Evolutionary conservation across 768 basidiomycete species (phyloP).

Genomic region (Auricularia sp.): DNA sequence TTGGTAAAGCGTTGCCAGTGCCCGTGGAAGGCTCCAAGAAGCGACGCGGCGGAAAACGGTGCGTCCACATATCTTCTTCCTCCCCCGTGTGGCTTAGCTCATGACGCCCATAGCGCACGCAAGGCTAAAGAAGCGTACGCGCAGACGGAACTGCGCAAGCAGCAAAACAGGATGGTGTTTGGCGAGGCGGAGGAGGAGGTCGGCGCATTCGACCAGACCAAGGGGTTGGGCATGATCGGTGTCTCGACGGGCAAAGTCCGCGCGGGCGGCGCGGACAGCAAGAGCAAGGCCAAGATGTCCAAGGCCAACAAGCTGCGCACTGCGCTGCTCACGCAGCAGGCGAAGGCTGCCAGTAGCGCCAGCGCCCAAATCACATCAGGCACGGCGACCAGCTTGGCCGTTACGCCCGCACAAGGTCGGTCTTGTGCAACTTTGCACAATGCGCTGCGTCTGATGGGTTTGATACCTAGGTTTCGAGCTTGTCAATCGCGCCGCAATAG

Average conservation of each 20-base stretch:
- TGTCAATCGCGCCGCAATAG: constrained; percentile 78
- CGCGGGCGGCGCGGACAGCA: constrained; percentile 76
- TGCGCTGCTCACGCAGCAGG: constrained; percentile 69
- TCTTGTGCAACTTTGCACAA: constrained; percentile 3
- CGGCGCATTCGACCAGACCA: constrained; percentile 94
- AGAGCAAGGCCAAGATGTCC: constrained; percentile 90
- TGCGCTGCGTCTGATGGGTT: constrained; percentile 1
- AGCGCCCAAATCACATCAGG: constrained; percentile 45
- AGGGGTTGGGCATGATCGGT: constrained; percentile 96
- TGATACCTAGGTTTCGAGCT: constrained; percentile 70
- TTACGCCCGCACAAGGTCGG: constrained; percentile 90
- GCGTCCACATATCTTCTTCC: constrained; percentile 13
- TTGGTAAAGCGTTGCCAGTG: constrained; percentile 84
- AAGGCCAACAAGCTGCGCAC: constrained; percentile 89
- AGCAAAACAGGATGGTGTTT: constrained; percentile 94
- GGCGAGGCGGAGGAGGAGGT: constrained; percentile 94
- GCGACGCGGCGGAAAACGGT: constrained; percentile 91
- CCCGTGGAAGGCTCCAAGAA: constrained; percentile 96
- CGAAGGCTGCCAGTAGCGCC: constrained; percentile 39
- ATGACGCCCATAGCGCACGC: constrained; percentile 51
- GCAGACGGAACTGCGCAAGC: constrained; percentile 89
- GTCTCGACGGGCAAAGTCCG: constrained; percentile 79
- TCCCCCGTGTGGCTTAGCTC: neutral
- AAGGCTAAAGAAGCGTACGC: constrained; percentile 99
- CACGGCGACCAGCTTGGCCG: constrained; percentile 82